Evolutionary conservation across 176 grass and related monocot species (phyloP), one percentile per base, ranked within the genome.

Genomic region (Saccharum officinarum): DNA sequence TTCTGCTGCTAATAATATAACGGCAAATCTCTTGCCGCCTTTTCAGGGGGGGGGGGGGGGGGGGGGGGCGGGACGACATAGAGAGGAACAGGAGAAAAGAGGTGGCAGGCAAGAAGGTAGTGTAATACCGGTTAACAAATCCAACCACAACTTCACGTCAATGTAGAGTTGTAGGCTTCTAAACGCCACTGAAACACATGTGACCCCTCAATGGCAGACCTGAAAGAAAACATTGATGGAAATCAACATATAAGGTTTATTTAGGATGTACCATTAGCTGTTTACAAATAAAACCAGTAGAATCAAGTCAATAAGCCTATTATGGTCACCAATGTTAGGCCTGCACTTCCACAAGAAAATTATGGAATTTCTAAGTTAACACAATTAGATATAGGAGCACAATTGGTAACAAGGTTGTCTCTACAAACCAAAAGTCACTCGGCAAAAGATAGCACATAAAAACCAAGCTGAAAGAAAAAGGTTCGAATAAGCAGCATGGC

Each of bases 41-140:
- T 59, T 59, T 57, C 8, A 0, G 18, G 28, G 26, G 3, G 28
- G 28, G 28, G 28, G 28, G 1, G 28, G 28, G 28, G 28, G 1
- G 28, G 28, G 28, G 28, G n/a, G n/a, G n/a, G n/a, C n/a, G n/a
- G n/a, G n/a, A n/a, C n/a, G n/a, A 39, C 1, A 60, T 26, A 71
- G 23, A 76, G 8, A 46, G 39, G 46, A 36, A 68, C 12, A n/a
- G 17, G 10, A n/a, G 7, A 57, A 22, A 47, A 8, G 20, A n/a
- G 20, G 30, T 12, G 64, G 12, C 18, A 7, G 22, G 66, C 20
- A 82, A 82, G 8, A 55, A 75, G 67, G 55, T 39, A 75, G 82
- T 46, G 57, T 14, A 78, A 20, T 82, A 92, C 91, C 81, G 57
- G 59, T 85, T 78, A 72, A 84, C 33, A 49, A 85, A 83, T 67